Percentiles rank a stretch among this genome's conserved stretches.
Conservation (phyloP, 768 basidiomycete species). For the Auriculariales sp. region DNA sequence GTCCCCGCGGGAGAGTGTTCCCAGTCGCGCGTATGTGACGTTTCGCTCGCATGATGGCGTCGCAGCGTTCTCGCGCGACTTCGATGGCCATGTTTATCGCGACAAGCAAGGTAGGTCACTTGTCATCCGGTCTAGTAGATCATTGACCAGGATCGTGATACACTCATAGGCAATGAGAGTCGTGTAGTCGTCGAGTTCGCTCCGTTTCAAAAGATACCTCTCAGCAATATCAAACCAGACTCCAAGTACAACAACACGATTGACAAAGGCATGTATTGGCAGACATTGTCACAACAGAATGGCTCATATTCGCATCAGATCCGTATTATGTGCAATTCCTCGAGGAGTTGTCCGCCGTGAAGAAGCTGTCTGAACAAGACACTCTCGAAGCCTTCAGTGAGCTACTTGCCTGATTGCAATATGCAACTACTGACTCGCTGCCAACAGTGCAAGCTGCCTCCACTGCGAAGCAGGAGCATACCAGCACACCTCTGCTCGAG, state of each 20-base stretch:
- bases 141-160: constrained; percentile 1
- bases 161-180: constrained; percentile 82
- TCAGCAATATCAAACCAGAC: constrained; percentile 64
- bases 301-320: constrained; percentile 28
- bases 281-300: neutral
- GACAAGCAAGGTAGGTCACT: constrained; percentile 69
- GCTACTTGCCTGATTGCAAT: constrained; percentile 10
- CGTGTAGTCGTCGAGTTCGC: constrained; percentile 88
- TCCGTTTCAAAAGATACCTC: constrained; percentile 75
- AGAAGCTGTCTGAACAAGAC: constrained; percentile 36
- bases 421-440: neutral
- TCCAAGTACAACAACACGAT: constrained; percentile 66
- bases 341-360: constrained; percentile 47
- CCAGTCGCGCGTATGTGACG: constrained; percentile 83
- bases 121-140: neutral
- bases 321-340: constrained; percentile 77
- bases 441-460: constrained; percentile 43
- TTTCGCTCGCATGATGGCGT: constrained; percentile 68
- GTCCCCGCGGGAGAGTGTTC: constrained; percentile 68
- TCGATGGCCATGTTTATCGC: constrained; percentile 82
- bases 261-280: constrained; percentile 57
- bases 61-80: constrained; percentile 62
- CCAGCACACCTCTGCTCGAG: constrained; percentile 83
- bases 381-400: constrained; percentile 51
- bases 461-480: constrained; percentile 47